Evolutionary conservation across 768 basidiomycete genomes (phyloP), one percentile per base, ranked within the genome.

Genomic region (Naganishia friedmannii): DNA sequence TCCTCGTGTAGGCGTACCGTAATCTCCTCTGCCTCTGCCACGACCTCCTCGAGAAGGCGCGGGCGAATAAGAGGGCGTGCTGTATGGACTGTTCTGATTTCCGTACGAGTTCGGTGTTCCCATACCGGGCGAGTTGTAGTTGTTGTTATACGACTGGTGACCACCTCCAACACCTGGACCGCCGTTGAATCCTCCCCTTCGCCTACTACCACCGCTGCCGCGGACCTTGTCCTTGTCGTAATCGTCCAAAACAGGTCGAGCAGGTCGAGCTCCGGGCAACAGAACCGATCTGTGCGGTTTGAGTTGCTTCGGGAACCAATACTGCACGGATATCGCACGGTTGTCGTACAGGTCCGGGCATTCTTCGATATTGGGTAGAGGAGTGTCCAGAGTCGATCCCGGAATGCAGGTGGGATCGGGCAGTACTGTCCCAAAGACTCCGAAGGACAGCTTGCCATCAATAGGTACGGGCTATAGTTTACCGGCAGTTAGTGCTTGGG

Each of bases 361-460:
- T 65, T 85, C 85, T 48, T 87, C 80, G 26, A 82, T 80, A 5
- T 84, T 74, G 7, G 81, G 75, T 42, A 99, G 82, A 10, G 91
- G 92, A 37, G 86, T 87, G 74, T 88, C 88, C 79, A 91, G 94
- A 0, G 92, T 95, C 7, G 93, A 90, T 65, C 92, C 92, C 3
- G 96, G 96, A 15, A 98, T 86, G 76, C 90, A 94, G 67, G 88
- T 88, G 21, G 92, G 90, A 80, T 94, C 92, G 19, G 91, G 88
- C 23, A 92, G 82, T 39, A 92, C 86, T 46, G 85, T 84, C 12
- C 96, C 96, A 69, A 85, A 88, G 63, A 95, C 87, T 29, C 94
- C 93, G 71, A 86, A 86, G 73, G 90, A 92, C 29, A 87, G 81
- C 48, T 84, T 85, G 15, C 84, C 78, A 73, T 94, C 88, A 58